These are phyloP conservation scores for Trifolium repens DNA, from an alignment of 306 rosid species.

Conservation along the genomic window DNA sequence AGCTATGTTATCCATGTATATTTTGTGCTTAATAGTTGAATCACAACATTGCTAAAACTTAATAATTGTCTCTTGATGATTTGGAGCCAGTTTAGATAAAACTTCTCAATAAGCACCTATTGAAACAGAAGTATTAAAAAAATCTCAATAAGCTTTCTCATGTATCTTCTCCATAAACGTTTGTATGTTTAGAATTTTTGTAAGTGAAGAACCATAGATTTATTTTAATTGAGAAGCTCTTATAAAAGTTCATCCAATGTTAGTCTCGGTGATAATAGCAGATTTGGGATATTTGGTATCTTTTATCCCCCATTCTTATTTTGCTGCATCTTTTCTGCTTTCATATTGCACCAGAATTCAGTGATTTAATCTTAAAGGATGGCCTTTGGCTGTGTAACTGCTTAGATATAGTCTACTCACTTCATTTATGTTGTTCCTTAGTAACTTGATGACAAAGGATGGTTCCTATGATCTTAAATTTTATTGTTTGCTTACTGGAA, in stretches of 20 bases:
- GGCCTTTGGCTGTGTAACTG: conserved; percentile 11
- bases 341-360: conserved; percentile 19
- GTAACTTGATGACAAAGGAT: conserved; percentile 10
- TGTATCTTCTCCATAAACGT: not conserved
- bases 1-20: not conserved
- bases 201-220: not conserved
- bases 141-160: not conserved
- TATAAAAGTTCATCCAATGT: not conserved
- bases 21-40: not conserved
- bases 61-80: not conserved
- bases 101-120: not conserved
- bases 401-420: conserved; percentile 16
- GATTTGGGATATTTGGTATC: not conserved
- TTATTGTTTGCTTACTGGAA: conserved; percentile 32
- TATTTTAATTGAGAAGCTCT: not conserved
- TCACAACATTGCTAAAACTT: not conserved
- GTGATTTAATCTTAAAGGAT: conserved; percentile 12
- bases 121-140: not conserved
- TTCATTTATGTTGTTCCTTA: conserved; percentile 11
- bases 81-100: not conserved
- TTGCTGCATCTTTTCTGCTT: conserved; percentile 10
- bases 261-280: not conserved
- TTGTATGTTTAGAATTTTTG: too few relatives aligned
- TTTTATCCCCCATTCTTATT: not conserved
- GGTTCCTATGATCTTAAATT: not conserved